Evolutionary conservation across 371 early-diverging fungal genomes (phyloP).

Genomic region (Batrachochytrium dendrobatidis): DNA sequence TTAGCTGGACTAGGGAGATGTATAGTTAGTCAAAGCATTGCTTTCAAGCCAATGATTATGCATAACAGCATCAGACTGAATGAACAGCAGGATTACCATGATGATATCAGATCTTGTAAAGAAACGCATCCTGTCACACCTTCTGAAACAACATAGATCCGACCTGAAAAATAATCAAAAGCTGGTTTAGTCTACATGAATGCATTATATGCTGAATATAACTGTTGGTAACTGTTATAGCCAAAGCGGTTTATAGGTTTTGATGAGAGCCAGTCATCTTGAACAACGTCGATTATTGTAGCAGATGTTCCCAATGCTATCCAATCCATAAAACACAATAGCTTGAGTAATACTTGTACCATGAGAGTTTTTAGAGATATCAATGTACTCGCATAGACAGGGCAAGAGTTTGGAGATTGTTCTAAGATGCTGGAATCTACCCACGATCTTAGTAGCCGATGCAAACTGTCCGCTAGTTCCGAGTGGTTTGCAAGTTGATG

Average conservation of each 20-base stretch:
- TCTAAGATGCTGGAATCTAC: constrained; percentile 3
- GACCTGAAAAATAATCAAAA: no score
- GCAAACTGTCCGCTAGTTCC: background rate
- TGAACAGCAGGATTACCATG: no score
- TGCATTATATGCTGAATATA: background rate
- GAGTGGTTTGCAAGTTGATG: background rate
- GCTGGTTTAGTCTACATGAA: background rate
- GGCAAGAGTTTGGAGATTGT: background rate
- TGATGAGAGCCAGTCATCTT: background rate
- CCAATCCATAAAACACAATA: no score
- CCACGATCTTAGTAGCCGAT: background rate
- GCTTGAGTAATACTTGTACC: background rate
- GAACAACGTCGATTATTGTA: background rate
- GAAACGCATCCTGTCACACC: no score
- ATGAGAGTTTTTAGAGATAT: constrained; percentile 1
- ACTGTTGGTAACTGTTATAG: background rate
- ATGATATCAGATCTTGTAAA: no score
- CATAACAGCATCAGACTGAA: no score
- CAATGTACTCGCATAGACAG: constrained; percentile 7
- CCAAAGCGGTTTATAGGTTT: background rate
- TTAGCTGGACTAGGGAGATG: background rate
- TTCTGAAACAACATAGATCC: no score
- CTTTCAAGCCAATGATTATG: no score
- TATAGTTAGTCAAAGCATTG: no score
- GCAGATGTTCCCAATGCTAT: no score